Conservation (phyloP, 1,284 basidiomycete genomes). For the Rhodofomes roseus region DNA sequence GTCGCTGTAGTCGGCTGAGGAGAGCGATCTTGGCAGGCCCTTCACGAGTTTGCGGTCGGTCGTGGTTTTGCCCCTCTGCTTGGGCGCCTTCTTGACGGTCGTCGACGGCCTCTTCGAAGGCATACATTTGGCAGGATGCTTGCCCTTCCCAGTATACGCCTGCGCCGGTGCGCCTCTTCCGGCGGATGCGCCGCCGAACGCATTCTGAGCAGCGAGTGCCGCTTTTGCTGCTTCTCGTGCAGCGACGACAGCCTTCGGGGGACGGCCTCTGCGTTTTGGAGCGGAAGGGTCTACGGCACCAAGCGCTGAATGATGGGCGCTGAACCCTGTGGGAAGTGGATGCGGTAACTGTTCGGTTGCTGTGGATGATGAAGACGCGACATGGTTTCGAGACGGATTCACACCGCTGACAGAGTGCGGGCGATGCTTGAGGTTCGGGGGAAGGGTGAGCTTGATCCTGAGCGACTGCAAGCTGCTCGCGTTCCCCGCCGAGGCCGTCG, state of each 20-base stretch:
- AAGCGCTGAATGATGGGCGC: conserved; percentile 13
- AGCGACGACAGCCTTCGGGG: conserved; percentile 41
- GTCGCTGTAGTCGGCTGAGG: conserved; percentile 19
- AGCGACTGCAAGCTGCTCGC: conserved; percentile 30
- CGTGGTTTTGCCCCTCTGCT: conserved; percentile 25
- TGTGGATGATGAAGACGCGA: conserved; percentile 7
- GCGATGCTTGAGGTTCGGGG: conserved; percentile 37
- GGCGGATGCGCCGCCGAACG: neutral
- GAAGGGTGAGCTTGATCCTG: conserved; percentile 75
- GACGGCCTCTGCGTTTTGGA: conserved; percentile 52
- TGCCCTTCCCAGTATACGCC: conserved; percentile 5
- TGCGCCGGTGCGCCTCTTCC: neutral
- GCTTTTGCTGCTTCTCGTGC: conserved; percentile 25
- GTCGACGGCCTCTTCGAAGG: conserved; percentile 14
- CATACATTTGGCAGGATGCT: conserved; percentile 10
- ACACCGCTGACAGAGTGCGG: conserved; percentile 10
- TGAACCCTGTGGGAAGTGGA: conserved; percentile 8
- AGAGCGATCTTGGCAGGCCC: conserved; percentile 5
- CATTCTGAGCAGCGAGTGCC: conserved; percentile 6
- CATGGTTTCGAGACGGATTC: neutral
- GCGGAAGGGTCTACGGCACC: conserved; percentile 21
- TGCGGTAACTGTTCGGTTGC: conserved; percentile 3
- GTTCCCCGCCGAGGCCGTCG: conserved; percentile 21
- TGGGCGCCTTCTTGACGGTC: conserved; percentile 16
- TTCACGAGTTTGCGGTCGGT: conserved; percentile 12